Evolutionary conservation across 1,284 basidiomycete genomes (phyloP).

Genomic region (Ganoderma lucidum): DNA sequence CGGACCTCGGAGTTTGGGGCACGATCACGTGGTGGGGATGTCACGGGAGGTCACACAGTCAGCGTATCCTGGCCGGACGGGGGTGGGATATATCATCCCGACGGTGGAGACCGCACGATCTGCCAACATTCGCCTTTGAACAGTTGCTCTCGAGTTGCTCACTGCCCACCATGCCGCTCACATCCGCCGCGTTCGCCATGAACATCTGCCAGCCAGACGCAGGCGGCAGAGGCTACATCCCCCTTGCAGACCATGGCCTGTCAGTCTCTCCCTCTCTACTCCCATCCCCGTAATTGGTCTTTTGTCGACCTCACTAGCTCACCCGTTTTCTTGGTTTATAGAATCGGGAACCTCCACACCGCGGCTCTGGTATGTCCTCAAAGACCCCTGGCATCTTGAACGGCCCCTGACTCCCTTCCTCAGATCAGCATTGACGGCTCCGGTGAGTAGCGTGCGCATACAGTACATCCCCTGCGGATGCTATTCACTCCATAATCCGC

Average conservation of each 20-base stretch:
- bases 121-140: not conserved
- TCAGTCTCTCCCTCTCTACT: slow-evolving; percentile 22
- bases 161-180: not conserved
- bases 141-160: not conserved
- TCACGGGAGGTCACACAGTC: slow-evolving; percentile 13
- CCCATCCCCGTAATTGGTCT: not conserved
- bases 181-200: slow-evolving; percentile 14
- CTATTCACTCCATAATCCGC: not conserved
- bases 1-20: not conserved
- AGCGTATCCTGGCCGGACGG: slow-evolving; percentile 9
- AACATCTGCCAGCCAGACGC: slow-evolving; percentile 32
- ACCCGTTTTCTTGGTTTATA: slow-evolving; percentile 36
- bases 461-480: not conserved
- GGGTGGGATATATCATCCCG: not conserved
- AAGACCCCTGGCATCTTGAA: not conserved
- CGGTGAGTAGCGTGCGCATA: slow-evolving; percentile 51
- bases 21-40: slow-evolving; percentile 11
- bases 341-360: slow-evolving; percentile 83
- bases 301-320: not conserved
- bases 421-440: slow-evolving; percentile 82
- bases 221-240: slow-evolving; percentile 36
- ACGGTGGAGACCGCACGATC: not conserved
- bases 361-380: slow-evolving; percentile 67
- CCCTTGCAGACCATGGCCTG: slow-evolving; percentile 39
- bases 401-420: slow-evolving; percentile 10